Base-by-base conservation (phyloP, 345 rosid genomes). In the Eucalyptus paniculata region DNA sequence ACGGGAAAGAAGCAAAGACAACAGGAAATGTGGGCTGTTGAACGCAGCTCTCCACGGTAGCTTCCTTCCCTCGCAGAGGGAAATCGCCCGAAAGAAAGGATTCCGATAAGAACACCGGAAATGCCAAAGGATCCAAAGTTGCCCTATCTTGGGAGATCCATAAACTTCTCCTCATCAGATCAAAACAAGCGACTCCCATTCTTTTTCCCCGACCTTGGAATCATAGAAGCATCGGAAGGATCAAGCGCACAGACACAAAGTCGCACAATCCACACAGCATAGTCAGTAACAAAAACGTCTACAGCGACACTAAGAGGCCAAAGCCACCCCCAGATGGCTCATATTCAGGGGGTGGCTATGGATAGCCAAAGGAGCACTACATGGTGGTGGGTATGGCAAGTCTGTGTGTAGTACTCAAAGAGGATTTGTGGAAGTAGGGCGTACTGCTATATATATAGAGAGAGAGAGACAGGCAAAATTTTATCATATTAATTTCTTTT, bases 81-180 rank as follows among this genome's bases (percentile, higher is more conserved):
- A 62, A 65, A 89, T 90, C 88, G 30, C 65, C 34, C 23, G 88
- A 26, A 82, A 30, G 86, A 56, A 40, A 86, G 83, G 88, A 47
- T 72, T 82, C 86, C 32, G 88, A 88, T 65, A 88, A 88, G 82
- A 72, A 86, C 4, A 24, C 90, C 47, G 54, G 89, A 91, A 91
- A 91, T 94, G 96, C 95, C 96, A 94, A 94, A 93, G 95, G 94
- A 93, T 93, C 88, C 93, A 94, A 92, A 37, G 93, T 92, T 94
- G 94, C 96, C 96, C 96, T 93, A 67, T 53, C 77, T 23, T 47
- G 90, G 87, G 81, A 90, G 90, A 93, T 87, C 47, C 83, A 77
- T 21, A 21, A 77, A 40, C 83, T 77, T 88, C 87, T 7, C 0
- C 34, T 65, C 47, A 45, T 45, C 69, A 88, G 53, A 50, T 40